Evolutionary conservation across 257 asterid species (phyloP), one percentile per base, ranked within the genome.

Genomic region (Leonotis leonurus): DNA sequence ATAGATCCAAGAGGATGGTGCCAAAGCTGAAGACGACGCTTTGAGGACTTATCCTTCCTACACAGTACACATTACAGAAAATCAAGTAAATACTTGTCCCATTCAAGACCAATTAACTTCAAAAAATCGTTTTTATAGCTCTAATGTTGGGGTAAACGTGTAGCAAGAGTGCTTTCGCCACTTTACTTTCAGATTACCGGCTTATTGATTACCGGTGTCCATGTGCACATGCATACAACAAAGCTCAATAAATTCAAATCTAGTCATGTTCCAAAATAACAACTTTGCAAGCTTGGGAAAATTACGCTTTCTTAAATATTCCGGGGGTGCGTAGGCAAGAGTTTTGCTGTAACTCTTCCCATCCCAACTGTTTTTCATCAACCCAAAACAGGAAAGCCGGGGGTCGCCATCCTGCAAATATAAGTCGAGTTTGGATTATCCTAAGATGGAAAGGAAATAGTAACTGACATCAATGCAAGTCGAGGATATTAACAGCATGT

Each of bases 1-100:
- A 85, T 66, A 89, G 88, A 82, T 89, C 97, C 77, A 89, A 74
- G 62, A 89, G 86, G 54, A 89, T 94, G 39, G 95, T 85, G 26
- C 97, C 97, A 13, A 84, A 86, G 80, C 97, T 89, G 76, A 78
- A 89, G 49, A 81, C 72, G 51, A 89, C 94, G 73, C 97, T 89
- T 77, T 89, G 92, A 20, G 79, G 91, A 24, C 95, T 89, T 25
- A 89, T 94, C 76, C 97, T 80, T 59, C 95, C 97, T 89, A 65
- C 64, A 76, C n/a, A n/a, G 58, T 10, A 8, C 51, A 60, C 22
- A 44, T 32, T 8, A 62, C 30, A 45, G 37, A 21, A 62, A 62
- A 56, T 43, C 33, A 12, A 14, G 50, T 33, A 16, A 24, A 20
- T 24, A 49, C 22, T 55, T 39, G n/a, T 53, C 26, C 22, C 14